A percentile compares a stretch with the other conserved stretches of the same genome.
Evolutionary conservation across 192 early-diverging fungal genomes (phyloP).

Genomic region (Coemansia sp.): DNA sequence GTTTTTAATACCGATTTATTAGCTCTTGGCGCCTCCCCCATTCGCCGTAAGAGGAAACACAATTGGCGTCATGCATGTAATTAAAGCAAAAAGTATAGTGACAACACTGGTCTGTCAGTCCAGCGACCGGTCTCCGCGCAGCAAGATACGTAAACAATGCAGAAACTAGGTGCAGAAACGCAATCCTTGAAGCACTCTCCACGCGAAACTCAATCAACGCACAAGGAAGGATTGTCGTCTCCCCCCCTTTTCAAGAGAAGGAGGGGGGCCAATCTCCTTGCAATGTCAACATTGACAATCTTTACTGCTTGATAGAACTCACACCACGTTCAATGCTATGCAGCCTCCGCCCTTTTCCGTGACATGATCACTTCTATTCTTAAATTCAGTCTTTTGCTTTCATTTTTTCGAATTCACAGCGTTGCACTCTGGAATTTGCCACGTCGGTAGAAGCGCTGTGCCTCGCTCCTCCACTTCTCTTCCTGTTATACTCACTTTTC

Average conservation of each 20-base stretch:
- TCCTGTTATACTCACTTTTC: neutral
- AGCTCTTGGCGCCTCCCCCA: neutral
- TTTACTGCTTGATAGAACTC: neutral
- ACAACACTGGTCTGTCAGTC: neutral
- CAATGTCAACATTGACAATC: conserved; percentile 2
- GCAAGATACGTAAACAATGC: neutral
- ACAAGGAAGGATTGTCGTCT: conserved; percentile 1
- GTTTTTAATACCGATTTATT: neutral
- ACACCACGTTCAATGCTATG: neutral
- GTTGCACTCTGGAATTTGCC: neutral
- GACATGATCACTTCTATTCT: neutral
- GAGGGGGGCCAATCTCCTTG: neutral
- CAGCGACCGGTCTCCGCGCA: neutral
- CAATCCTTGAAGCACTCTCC: neutral
- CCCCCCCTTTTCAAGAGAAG: conserved; percentile 2
- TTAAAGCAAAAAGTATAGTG: neutral
- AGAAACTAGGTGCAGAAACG: neutral
- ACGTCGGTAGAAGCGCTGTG: neutral
- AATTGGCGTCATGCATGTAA: neutral
- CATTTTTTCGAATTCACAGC: neutral
- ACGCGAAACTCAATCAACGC: neutral
- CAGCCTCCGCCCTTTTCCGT: conserved; percentile 1
- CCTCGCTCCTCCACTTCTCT: neutral
- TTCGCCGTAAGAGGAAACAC: neutral
- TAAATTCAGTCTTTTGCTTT: neutral